Percentiles rank a stretch among this genome's conserved stretches.
phyloP scores from a whole-genome alignment of 768 basidiomycete species.

The Boletus barrowsii region DNA sequence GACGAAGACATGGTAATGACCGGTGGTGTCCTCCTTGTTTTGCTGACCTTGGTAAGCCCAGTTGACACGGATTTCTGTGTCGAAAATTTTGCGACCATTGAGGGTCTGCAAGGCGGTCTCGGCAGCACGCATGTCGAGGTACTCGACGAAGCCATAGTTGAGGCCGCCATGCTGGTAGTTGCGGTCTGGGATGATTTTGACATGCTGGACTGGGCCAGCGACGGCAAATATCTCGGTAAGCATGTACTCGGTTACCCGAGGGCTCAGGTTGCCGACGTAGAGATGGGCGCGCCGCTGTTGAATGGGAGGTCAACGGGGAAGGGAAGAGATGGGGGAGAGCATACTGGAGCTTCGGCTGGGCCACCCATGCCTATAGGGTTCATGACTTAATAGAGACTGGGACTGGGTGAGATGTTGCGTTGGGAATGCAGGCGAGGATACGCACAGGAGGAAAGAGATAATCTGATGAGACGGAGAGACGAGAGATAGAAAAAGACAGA shows the following conservation, averaged over 20 bases:
- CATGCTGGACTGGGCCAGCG: slow-evolving; percentile 95
- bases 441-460: slow-evolving; percentile 38
- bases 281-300: slow-evolving; percentile 88
- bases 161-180: slow-evolving; percentile 99
- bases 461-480: slow-evolving; percentile 36
- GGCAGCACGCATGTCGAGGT: slow-evolving; percentile 96
- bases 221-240: slow-evolving; percentile 96
- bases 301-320: slow-evolving; percentile 3
- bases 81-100: slow-evolving; percentile 99
- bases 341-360: slow-evolving; percentile 75
- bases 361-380: slow-evolving; percentile 72
- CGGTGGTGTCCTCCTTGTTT: slow-evolving; percentile 98
- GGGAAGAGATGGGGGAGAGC: slow-evolving; percentile 23
- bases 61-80: slow-evolving; percentile 98
- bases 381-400: slow-evolving; percentile 53
- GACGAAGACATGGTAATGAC: slow-evolving; percentile 98
- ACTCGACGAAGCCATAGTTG: slow-evolving; percentile 99
- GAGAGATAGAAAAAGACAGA: slow-evolving; percentile 35
- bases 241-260: slow-evolving; percentile 98
- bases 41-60: slow-evolving; percentile 99
- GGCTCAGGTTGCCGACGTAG: slow-evolving; percentile 97
- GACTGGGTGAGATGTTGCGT: slow-evolving; percentile 9
- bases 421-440: slow-evolving; percentile 10
- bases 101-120: slow-evolving; percentile 98
- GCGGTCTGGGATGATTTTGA: slow-evolving; percentile 99